Evolutionary conservation across 306 rosid genomes (phyloP).

Genomic region (Trichosanthes truncata): DNA sequence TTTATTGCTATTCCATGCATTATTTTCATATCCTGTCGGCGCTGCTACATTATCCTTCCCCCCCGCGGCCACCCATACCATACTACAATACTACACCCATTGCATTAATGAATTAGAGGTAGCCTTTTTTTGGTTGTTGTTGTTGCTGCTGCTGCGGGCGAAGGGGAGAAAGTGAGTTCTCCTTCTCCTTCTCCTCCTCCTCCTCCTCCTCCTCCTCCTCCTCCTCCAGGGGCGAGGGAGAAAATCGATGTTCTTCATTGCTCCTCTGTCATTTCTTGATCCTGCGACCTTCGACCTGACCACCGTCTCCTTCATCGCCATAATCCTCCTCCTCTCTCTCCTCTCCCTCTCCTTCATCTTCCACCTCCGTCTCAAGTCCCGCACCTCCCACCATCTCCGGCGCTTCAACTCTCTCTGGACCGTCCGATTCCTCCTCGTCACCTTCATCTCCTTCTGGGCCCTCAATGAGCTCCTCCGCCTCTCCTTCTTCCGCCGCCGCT

Average conservation of each 20-base stretch:
- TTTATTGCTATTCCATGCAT: no score
- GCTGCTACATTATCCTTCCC: no score
- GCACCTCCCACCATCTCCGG: conserved; percentile 37
- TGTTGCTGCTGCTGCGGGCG: no score
- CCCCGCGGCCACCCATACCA: no score
- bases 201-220: no score
- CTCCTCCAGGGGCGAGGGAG: neutral
- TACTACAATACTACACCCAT: no score
- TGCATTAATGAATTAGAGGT: no score
- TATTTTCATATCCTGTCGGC: no score
- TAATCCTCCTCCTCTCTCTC: conserved; percentile 41
- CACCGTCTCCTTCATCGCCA: conserved; percentile 30
- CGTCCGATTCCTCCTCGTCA: conserved; percentile 57
- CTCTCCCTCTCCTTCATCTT: conserved; percentile 55
- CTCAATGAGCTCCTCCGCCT: conserved; percentile 47
- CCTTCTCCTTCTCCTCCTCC: no score
- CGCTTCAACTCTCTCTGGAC: conserved; percentile 76
- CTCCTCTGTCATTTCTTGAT: conserved; percentile 22
- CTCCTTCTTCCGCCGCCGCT: conserved; percentile 29
- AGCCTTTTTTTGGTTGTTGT: no score
- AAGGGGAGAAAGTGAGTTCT: no score
- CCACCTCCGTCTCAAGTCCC: conserved; percentile 64
- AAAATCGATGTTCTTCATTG: conserved; percentile 44
- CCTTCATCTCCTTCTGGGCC: conserved; percentile 53
- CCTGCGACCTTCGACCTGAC: conserved; percentile 33